Conservation (phyloP, 139 green algal genomes). For the Chlorella sp. region DNA sequence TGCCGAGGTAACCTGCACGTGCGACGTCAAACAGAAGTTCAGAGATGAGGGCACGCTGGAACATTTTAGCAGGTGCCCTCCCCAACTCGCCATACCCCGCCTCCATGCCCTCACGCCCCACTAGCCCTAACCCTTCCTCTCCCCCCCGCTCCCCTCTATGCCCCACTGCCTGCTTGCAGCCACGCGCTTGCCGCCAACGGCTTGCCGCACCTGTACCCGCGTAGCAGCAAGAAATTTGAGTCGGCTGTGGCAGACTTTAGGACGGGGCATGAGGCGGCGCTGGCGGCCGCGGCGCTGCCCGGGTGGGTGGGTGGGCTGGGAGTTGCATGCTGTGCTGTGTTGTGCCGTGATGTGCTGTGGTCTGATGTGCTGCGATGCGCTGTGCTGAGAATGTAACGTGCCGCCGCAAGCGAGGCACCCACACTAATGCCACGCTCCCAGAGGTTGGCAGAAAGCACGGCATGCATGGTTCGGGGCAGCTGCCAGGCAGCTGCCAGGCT, state of each 20-base stretch:
- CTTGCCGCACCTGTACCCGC: constrained; percentile 55
- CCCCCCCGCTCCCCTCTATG: not conserved
- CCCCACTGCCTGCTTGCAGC: not conserved
- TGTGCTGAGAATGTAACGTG: not conserved
- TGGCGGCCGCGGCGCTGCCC: not conserved
- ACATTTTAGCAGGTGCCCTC: too few relatives aligned
- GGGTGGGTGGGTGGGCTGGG: not conserved
- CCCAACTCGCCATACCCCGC: too few relatives aligned
- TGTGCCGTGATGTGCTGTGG: too few relatives aligned
- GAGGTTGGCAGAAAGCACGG: too few relatives aligned
- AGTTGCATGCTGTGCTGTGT: not conserved
- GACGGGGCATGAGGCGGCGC: not conserved
- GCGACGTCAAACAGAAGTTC: too few relatives aligned
- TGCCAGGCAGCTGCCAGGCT: too few relatives aligned
- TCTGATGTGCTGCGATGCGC: not conserved
- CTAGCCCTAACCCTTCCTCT: not conserved
- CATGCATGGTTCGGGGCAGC: too few relatives aligned
- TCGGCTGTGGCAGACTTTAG: constrained; percentile 69
- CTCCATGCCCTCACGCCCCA: too few relatives aligned
- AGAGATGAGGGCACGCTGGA: too few relatives aligned
- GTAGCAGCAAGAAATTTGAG: constrained; percentile 55
- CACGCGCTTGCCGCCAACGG: constrained; percentile 69
- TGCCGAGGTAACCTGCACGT: too few relatives aligned
- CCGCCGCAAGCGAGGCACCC: too few relatives aligned
- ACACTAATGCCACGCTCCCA: too few relatives aligned